Evolutionary conservation across 495 filamentous ascomycete genomes (phyloP).

Genomic region (Penicillium roqueforti): DNA sequence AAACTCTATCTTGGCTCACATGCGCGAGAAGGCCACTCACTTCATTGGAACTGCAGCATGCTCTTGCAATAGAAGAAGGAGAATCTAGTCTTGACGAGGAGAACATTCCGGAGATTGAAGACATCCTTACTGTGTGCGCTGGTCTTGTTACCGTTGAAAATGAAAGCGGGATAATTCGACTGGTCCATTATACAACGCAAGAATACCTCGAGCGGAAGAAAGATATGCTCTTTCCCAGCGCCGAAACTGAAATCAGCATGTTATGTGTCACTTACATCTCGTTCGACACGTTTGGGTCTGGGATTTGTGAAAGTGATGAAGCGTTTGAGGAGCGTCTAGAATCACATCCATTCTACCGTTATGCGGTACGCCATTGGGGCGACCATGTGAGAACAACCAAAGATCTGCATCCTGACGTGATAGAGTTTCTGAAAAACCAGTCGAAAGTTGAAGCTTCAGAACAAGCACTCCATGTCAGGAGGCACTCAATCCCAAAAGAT

Average conservation of each 20-base stretch:
- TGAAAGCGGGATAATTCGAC: constrained; percentile 42
- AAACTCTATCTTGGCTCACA: constrained; percentile 44
- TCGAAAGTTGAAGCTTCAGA: background rate
- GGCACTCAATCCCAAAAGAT: background rate
- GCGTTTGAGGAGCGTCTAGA: background rate
- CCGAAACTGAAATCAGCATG: background rate
- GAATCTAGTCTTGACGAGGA: constrained; percentile 33
- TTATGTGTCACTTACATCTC: background rate
- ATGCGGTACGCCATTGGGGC: background rate
- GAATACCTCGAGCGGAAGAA: constrained; percentile 27
- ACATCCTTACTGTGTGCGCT: constrained; percentile 46
- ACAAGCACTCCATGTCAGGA: background rate
- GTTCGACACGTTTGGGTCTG: background rate
- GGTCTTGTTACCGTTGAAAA: constrained; percentile 50
- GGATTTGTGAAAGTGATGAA: background rate
- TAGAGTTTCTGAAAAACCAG: background rate
- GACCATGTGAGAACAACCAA: background rate
- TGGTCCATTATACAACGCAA: constrained; percentile 55
- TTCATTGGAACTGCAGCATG: constrained; percentile 43
- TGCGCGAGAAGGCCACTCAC: constrained; percentile 37
- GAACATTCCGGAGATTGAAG: constrained; percentile 32
- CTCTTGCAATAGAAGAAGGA: constrained; percentile 36
- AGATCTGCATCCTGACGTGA: background rate
- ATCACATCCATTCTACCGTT: background rate
- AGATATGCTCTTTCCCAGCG: background rate